These are phyloP conservation scores for Erigeron canadensis DNA, from an alignment of 129 eudicot genomes.

Conservation along the genomic window DNA sequence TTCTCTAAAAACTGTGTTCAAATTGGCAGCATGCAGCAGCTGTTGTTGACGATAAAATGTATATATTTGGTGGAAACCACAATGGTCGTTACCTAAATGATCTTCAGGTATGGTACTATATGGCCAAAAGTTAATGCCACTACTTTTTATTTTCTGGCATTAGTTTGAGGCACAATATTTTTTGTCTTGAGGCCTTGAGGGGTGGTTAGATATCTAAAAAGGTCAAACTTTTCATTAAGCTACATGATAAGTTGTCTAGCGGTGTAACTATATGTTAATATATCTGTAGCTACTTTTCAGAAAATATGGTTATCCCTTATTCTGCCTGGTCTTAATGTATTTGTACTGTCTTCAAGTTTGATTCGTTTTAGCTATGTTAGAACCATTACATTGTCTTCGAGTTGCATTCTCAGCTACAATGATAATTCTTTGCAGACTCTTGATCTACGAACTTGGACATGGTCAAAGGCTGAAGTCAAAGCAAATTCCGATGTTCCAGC, in stretches of 20 bases:
- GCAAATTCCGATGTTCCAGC: conserved; percentile 47
- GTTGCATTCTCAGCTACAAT: conserved; percentile 21
- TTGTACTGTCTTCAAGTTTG: neutral
- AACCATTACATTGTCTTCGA: conserved; percentile 5
- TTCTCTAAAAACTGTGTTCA: conserved; percentile 8
- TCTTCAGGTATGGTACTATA: conserved; percentile 72
- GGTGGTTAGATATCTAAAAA: neutral
- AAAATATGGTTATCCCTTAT: neutral
- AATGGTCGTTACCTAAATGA: conserved; percentile 98
- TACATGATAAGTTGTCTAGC: no score
- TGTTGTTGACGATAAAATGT: conserved; percentile 90
- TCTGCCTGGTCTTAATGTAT: conserved; percentile 5
- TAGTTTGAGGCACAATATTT: conserved; percentile 3
- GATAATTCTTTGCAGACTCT: conserved; percentile 53
- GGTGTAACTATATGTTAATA: no score
- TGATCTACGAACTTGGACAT: conserved; percentile 82
- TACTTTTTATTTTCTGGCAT: neutral
- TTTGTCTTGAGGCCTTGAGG: neutral
- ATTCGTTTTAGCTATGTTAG: conserved; percentile 1
- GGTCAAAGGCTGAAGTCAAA: conserved; percentile 90
- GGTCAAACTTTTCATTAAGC: no score
- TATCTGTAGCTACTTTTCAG: no score
- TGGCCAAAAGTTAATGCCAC: conserved; percentile 10
- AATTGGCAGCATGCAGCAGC: conserved; percentile 93
- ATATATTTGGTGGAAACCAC: conserved; percentile 94